phyloP scores from a whole-genome alignment of 2,329 filamentous ascomycete species.

The Monilinia aucupariae region DNA sequence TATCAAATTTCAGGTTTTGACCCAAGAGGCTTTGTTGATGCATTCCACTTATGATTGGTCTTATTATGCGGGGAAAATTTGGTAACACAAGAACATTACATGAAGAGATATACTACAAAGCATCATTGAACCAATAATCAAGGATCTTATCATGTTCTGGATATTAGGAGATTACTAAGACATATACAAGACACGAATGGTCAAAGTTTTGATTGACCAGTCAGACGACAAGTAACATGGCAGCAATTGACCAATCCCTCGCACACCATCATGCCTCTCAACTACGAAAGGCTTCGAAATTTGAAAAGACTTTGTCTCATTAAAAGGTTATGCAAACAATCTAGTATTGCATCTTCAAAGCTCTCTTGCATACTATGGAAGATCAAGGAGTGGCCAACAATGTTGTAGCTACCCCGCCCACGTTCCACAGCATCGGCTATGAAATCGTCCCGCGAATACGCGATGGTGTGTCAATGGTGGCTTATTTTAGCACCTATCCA shows the following conservation, averaged over 20 bases:
- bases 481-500: constrained; percentile 4
- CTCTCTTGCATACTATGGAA: neutral
- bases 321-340: constrained; percentile 1
- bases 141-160: neutral
- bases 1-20: neutral
- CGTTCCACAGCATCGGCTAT: constrained; percentile 6
- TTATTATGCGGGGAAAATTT: neutral
- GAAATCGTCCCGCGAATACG: constrained; percentile 16
- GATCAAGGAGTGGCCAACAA: constrained; percentile 12
- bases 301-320: neutral
- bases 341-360: neutral
- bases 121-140: neutral
- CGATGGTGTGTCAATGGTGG: neutral
- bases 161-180: neutral
- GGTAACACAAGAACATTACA: neutral
- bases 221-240: constrained; percentile 19
- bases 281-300: neutral
- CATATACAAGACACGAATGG: neutral
- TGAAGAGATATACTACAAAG: neutral
- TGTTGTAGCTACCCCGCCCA: constrained; percentile 13
- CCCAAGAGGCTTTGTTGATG: neutral
- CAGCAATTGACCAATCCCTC: constrained; percentile 21
- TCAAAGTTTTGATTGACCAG: neutral
- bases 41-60: neutral
- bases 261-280: constrained; percentile 16